Evolutionary conservation across 1,284 basidiomycete species (phyloP), one percentile per base, ranked within the genome.

Genomic region (Apiotrichum porosum): DNA sequence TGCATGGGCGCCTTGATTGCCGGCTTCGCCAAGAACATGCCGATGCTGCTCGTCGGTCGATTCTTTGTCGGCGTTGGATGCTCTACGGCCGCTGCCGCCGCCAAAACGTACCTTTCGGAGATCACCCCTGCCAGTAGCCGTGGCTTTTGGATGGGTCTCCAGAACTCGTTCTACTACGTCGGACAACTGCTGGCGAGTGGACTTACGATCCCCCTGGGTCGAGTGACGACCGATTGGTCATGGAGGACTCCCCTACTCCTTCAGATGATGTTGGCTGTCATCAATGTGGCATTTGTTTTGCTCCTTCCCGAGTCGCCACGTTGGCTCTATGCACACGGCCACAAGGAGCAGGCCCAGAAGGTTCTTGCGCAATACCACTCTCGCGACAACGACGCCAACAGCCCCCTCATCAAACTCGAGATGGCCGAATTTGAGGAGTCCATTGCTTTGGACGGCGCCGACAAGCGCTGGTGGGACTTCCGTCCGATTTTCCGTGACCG

Each of bases 371-470:
- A 46, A 13, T 71, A 79, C 23, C 80, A 81, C 58, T 79, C 78
- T 34, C 69, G 69, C 24, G 76, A 69, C 37, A 72, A 73, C 23
- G 76, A 81, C 56, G 41, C 68, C 32, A 64, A 78, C 41, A 80
- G 79, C 3, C 80, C 80, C 4, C 62, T 81, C 6, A 67, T 81
- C 24, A 66, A 77, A 31, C 66, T 81, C 10, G 77, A 80, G 60
- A 76, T 81, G 66, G 71, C 74, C 36, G 80, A 81, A 58, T 79
- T 81, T 34, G 74, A 78, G 48, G 78, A 79, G 62, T 76, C 75
- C 53, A 76, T 80, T 47, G 46, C 48, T 3, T 47, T 65, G 15
- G 34, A 49, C 22, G 63, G 63, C 9, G 58, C 60, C 13, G 65
- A 65, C 43, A 57, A 64, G 50, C 53, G 56, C 26, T 80, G 75